Evolutionary conservation across 129 eudicot genomes (phyloP).

Genomic region (Arctium lappa): DNA sequence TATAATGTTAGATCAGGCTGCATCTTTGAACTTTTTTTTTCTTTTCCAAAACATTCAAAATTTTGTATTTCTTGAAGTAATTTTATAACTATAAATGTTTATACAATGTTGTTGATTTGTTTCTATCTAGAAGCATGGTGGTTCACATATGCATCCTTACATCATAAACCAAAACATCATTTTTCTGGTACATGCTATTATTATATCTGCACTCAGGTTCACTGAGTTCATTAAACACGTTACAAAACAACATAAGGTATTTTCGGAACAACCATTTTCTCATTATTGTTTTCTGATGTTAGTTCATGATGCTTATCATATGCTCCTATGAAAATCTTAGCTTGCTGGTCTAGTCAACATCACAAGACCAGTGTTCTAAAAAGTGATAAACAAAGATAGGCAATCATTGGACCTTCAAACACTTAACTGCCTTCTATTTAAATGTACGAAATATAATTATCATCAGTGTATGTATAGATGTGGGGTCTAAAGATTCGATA

Average conservation of each 20-base stretch:
- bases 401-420: neutral
- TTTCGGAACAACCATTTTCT: neutral
- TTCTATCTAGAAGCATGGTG: neutral
- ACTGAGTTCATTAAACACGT: neutral
- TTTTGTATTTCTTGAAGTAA: neutral
- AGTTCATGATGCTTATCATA: slow-evolving; percentile 1
- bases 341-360: neutral
- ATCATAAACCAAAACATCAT: neutral
- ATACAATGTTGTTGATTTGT: neutral
- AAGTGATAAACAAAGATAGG: neutral
- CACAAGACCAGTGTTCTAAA: neutral
- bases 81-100: neutral
- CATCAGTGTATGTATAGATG: neutral
- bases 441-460: neutral
- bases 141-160: neutral
- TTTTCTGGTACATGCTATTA: neutral
- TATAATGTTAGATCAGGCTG: neutral
- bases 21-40: neutral
- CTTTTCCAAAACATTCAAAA: neutral
- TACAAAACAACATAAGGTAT: neutral
- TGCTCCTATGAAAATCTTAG: neutral
- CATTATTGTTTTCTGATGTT: neutral
- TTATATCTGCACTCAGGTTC: neutral
- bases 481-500: neutral
- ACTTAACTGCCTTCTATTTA: neutral